A percentile compares a stretch with the other conserved stretches of the same genome.
Conservation (phyloP, 495 filamentous ascomycete genomes). For the Podospora fimiseda region DNA sequence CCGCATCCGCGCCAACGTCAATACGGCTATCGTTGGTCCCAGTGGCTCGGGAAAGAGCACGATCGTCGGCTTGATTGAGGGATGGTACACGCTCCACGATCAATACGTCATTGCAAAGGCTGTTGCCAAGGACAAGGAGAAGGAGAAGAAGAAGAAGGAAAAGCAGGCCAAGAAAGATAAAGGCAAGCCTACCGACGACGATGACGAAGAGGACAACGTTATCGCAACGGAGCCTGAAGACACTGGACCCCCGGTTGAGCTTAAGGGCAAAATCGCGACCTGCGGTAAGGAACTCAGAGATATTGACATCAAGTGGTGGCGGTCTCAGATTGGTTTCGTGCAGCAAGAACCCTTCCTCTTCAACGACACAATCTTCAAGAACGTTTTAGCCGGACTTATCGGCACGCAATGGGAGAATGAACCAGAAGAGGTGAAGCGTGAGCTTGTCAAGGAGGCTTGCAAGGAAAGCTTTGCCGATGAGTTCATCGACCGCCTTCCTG, state of each 20-base stretch:
- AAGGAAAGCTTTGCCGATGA: constrained; percentile 52
- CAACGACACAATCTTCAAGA: constrained; percentile 61
- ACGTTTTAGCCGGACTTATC: constrained; percentile 55
- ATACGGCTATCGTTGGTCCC: constrained; percentile 82
- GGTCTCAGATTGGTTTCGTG: constrained; percentile 61
- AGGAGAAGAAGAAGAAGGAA: constrained; percentile 35
- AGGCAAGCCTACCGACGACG: constrained; percentile 18
- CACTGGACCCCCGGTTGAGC: constrained; percentile 34
- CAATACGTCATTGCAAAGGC: constrained; percentile 44
- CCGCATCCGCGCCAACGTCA: constrained; percentile 65
- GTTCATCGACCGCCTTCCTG: constrained; percentile 56
- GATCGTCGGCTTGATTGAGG: constrained; percentile 81
- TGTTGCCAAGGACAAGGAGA: constrained; percentile 38
- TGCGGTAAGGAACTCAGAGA: constrained; percentile 50
- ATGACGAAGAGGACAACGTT: constrained; percentile 26
- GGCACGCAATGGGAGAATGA: constrained; percentile 51
- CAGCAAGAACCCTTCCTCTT: constrained; percentile 72
- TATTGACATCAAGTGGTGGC: constrained; percentile 58
- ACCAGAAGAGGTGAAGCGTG: constrained; percentile 44
- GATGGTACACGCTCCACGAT: constrained; percentile 75
- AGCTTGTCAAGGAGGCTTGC: constrained; percentile 53
- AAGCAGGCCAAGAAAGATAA: constrained; percentile 20
- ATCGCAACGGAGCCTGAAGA: constrained; percentile 23
- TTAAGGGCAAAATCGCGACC: constrained; percentile 47
- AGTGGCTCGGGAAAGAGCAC: constrained; percentile 87